Evolutionary conservation across 345 rosid species (phyloP).

Genomic region (Syzygium aromaticum): DNA sequence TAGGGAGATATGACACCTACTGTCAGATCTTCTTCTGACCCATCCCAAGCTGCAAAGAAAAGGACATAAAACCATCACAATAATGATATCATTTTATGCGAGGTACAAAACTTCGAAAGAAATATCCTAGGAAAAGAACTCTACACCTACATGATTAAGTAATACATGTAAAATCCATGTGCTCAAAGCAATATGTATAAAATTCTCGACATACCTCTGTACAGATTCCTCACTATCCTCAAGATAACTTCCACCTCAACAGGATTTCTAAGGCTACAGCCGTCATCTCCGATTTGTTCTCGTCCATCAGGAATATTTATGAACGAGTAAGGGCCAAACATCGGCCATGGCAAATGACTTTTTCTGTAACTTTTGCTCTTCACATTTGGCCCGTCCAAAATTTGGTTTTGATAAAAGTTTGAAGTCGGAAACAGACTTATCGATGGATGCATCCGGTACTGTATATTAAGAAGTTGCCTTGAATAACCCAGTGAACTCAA

Average conservation of each 20-base stretch:
- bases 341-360: conserved; percentile 21
- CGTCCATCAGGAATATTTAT: conserved; percentile 30
- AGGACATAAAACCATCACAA: background rate
- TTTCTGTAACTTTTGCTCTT: conserved; percentile 13
- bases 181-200: background rate
- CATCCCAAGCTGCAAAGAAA: conserved; percentile 15
- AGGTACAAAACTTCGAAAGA: background rate
- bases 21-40: conserved; percentile 14
- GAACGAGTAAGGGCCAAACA: conserved; percentile 44
- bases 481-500: conserved; percentile 27
- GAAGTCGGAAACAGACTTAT: conserved; percentile 54
- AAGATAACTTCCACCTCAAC: conserved; percentile 36
- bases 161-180: background rate
- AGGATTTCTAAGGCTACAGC: conserved; percentile 25
- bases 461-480: conserved; percentile 44
- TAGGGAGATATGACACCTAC: conserved; percentile 40
- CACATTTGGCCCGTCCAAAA: conserved; percentile 39
- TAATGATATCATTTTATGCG: background rate
- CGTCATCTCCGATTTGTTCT: conserved; percentile 19
- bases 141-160: background rate
- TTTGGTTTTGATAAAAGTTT: conserved; percentile 31
- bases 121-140: background rate
- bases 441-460: conserved; percentile 77
- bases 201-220: conserved; percentile 23
- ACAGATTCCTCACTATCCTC: conserved; percentile 18